Conservation (phyloP, 768 basidiomycete species). For the Suillus luteus region DNA sequence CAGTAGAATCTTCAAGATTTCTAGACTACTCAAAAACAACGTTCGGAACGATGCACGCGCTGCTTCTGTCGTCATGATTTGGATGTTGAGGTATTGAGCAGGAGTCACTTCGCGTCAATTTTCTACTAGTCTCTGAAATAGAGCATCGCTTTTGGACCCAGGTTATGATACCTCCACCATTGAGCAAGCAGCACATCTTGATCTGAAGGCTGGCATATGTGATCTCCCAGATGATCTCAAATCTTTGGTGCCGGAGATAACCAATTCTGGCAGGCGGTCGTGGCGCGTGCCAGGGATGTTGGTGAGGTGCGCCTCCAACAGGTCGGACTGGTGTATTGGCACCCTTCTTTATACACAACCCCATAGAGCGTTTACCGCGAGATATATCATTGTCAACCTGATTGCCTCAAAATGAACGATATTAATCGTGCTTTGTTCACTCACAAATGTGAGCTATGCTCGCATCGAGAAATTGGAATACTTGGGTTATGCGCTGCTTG, state of each 20-base stretch:
- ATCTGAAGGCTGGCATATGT: constrained; percentile 18
- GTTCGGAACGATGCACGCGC: not conserved
- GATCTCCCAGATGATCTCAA: constrained; percentile 19
- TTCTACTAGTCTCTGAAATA: not conserved
- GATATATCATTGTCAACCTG: not conserved
- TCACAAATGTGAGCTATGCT: not conserved
- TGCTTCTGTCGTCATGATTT: not conserved
- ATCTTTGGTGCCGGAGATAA: constrained; percentile 1
- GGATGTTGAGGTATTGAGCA: not conserved
- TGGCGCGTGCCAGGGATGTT: constrained; percentile 22
- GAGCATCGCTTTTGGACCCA: not conserved
- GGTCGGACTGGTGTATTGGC: constrained; percentile 12
- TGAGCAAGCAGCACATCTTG: not conserved
- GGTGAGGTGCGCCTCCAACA: constrained; percentile 20
- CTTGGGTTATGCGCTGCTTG: not conserved
- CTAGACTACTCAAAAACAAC: not conserved
- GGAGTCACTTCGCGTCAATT: constrained; percentile 19
- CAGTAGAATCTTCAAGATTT: not conserved
- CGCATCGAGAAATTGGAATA: not conserved
- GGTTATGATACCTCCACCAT: constrained; percentile 17
- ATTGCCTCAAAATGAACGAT: not conserved
- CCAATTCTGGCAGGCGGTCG: constrained; percentile 26
- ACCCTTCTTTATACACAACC: constrained; percentile 19
- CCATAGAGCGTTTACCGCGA: not conserved
- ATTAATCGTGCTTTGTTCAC: not conserved